These are phyloP conservation scores for Boletus rex-veris DNA, from an alignment of 768 basidiomycete species.

Conservation along the genomic window DNA sequence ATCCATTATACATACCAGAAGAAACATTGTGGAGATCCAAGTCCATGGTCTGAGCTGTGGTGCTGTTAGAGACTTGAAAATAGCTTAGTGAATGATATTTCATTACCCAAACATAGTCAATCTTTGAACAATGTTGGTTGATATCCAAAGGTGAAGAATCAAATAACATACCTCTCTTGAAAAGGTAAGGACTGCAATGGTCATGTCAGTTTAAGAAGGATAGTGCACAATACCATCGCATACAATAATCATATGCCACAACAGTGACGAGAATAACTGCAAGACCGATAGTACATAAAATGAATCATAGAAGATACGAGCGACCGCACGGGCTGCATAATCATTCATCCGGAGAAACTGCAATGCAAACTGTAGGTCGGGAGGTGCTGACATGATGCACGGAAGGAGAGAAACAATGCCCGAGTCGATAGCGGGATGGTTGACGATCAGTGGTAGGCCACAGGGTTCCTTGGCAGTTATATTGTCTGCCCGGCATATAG, in stretches of 20 bases:
- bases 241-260: neutral
- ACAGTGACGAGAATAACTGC: neutral
- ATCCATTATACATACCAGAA: neutral
- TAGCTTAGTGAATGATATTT: neutral
- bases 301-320: too few relatives aligned
- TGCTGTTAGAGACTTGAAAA: neutral
- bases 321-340: too few relatives aligned
- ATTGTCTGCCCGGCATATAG: too few relatives aligned
- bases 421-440: too few relatives aligned
- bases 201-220: neutral
- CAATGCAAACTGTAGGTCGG: too few relatives aligned
- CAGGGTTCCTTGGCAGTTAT: too few relatives aligned
- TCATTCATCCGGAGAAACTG: too few relatives aligned
- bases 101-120: constrained; percentile 8
- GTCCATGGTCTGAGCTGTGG: constrained; percentile 1
- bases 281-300: neutral
- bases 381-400: too few relatives aligned
- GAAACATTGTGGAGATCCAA: neutral
- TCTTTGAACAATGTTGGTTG: neutral
- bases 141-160: too few relatives aligned
- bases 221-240: too few relatives aligned
- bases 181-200: constrained; percentile 2
- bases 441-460: too few relatives aligned
- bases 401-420: too few relatives aligned
- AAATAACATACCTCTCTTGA: neutral